A percentile compares a stretch with the other conserved stretches of the same genome.
Conservation (phyloP, 2,329 filamentous ascomycete species). For the Alternaria metachromatica region DNA sequence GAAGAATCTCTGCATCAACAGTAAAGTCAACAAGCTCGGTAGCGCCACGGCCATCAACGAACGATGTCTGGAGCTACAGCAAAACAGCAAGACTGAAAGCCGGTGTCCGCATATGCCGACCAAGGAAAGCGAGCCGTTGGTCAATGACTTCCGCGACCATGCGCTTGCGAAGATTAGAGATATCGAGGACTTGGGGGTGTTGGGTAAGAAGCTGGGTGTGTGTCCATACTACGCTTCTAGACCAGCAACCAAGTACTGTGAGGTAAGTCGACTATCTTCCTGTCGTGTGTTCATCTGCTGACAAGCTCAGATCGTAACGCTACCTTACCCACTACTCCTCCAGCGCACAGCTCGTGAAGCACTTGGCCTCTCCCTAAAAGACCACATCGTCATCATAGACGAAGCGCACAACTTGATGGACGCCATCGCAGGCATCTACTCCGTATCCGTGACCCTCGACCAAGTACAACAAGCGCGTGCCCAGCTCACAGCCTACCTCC, state of each 20-base stretch:
- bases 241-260: constrained; percentile 78
- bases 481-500: constrained; percentile 82
- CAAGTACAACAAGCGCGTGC: constrained; percentile 76
- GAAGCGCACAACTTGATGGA: constrained; percentile 99
- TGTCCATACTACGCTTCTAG: constrained; percentile 98
- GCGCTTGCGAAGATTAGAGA: constrained; percentile 85
- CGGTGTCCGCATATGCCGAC: constrained; percentile 79
- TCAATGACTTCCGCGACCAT: constrained; percentile 84
- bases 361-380: constrained; percentile 82
- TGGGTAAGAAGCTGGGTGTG: constrained; percentile 80
- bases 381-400: constrained; percentile 92
- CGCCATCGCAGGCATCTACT: constrained; percentile 86
- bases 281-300: constrained; percentile 1
- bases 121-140: constrained; percentile 74
- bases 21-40: constrained; percentile 74
- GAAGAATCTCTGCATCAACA: constrained; percentile 90
- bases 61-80: constrained; percentile 86
- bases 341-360: constrained; percentile 89
- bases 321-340: constrained; percentile 89
- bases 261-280: constrained; percentile 55
- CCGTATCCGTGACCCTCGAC: constrained; percentile 73
- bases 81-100: constrained; percentile 67
- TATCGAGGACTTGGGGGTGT: constrained; percentile 83
- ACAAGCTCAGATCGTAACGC: constrained; percentile 72
- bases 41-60: constrained; percentile 87